Conservation (phyloP, 768 basidiomycete species). For the Gymnopilus junonius region DNA sequence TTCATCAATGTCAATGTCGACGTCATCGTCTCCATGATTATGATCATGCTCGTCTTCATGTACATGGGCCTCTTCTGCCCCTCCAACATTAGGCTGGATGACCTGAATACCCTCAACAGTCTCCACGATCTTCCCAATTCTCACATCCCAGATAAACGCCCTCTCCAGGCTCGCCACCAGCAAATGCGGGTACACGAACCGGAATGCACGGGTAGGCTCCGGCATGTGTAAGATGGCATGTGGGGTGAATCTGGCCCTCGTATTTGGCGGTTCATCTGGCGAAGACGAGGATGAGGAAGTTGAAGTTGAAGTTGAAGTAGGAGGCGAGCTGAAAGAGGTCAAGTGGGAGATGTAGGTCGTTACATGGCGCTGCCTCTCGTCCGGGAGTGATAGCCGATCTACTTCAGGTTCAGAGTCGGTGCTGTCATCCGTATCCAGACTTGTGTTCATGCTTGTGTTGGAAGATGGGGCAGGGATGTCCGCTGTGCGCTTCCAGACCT, state of each 20-base stretch:
- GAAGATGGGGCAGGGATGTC: slow-evolving; percentile 19
- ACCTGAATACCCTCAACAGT: slow-evolving; percentile 46
- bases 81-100: slow-evolving; percentile 2
- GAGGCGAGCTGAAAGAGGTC: neutral
- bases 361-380: slow-evolving; percentile 13
- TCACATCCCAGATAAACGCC: slow-evolving; percentile 69
- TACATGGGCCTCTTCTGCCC: neutral
- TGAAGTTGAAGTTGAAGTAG: no score
- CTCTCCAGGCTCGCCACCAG: slow-evolving; percentile 47
- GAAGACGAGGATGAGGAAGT: neutral
- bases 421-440: neutral
- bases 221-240: slow-evolving; percentile 62
- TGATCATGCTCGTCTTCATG: neutral
- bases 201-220: slow-evolving; percentile 53
- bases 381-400: slow-evolving; percentile 11
- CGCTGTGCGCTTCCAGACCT: slow-evolving; percentile 68
- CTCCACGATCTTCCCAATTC: slow-evolving; percentile 51
- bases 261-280: neutral
- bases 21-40: neutral
- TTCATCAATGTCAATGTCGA: neutral
- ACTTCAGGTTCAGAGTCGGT: neutral
- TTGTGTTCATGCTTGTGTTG: neutral
- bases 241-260: slow-evolving; percentile 60
- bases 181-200: slow-evolving; percentile 71
- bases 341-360: slow-evolving; percentile 3